These are phyloP conservation scores for Saccharomycopsis sp. DNA, from an alignment of 805 yeast genomes.

Conservation along the genomic window DNA sequence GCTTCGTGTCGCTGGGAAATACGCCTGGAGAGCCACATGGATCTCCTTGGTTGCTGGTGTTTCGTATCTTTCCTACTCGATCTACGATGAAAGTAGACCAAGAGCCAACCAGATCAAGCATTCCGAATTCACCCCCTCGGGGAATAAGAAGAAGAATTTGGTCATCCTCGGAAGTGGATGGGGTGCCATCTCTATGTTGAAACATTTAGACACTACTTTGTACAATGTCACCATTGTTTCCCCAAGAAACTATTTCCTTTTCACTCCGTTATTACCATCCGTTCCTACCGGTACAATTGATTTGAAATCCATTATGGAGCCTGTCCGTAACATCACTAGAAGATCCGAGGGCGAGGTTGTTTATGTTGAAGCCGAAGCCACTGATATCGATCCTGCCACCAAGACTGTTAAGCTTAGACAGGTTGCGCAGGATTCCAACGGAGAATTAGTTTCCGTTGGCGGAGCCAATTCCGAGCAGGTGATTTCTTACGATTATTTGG, in stretches of 20 bases:
- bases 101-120: slow-evolving; percentile 54
- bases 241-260: slow-evolving; percentile 91
- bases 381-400: slow-evolving; percentile 65
- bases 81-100: slow-evolving; percentile 59
- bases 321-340: slow-evolving; percentile 82
- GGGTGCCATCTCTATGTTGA: slow-evolving; percentile 85
- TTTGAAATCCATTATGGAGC: slow-evolving; percentile 86
- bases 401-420: slow-evolving; percentile 62
- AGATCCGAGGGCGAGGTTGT: slow-evolving; percentile 68
- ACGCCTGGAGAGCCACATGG: slow-evolving; percentile 44
- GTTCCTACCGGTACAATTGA: slow-evolving; percentile 93
- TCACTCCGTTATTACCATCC: slow-evolving; percentile 93
- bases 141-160: slow-evolving; percentile 36
- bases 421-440: slow-evolving; percentile 34
- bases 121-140: slow-evolving; percentile 40
- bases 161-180: slow-evolving; percentile 89
- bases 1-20: slow-evolving; percentile 26
- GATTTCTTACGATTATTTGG: slow-evolving; percentile 71
- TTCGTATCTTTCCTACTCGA: slow-evolving; percentile 55
- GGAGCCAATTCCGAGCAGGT: slow-evolving; percentile 35
- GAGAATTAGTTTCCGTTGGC: slow-evolving; percentile 20
- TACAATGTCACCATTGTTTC: slow-evolving; percentile 87
- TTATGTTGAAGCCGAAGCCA: slow-evolving; percentile 88
- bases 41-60: slow-evolving; percentile 44
- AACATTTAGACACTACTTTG: slow-evolving; percentile 75